Base-by-base conservation (phyloP, 306 rosid genomes). In the Abrus pulchellus region DNA sequence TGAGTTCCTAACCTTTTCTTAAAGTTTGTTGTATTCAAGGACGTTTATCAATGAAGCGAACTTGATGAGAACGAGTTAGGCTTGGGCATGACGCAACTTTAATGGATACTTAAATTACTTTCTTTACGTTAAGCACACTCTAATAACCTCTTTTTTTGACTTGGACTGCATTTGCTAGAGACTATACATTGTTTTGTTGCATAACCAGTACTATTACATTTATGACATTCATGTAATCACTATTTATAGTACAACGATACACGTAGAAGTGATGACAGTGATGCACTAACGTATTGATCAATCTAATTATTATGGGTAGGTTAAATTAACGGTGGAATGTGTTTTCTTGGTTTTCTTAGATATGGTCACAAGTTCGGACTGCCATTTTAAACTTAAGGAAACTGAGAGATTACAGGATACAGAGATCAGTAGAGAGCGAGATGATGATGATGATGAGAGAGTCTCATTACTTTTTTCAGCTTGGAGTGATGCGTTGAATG, bases 401-500 rank as follows among this genome's bases (percentile, higher is more conserved):
- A 84, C 86, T 9, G 80, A 71, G 48, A 82, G 80, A 67, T 67
- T 66, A 55, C 44, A 41, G 69, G 88, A 85, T 80, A 81, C 57
- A 4, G 64, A 54, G 61, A 78, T 68, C 63, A 69, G 47, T 52
- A 60, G 67, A 63, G 89, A 82, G 67, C 76, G 34, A 53, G 73
- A 64, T 29, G 29, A 49, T 36, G 65, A 83, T 41, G 94, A 91
- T 36, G 65, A 83, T 41, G 94, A 91, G 75, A 84, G 57, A 64
- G 82, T 71, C 72, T 79, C 88, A 10, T 52, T 87, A 63, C 86
- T 95, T 28, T 93, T 89, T 84, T 93, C 98, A 6, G 89, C 87
- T 44, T 95, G 99, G 99, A 86, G 90, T 84, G 87, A 81, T 75
- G n/a, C 76, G 78, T 71, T 89, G 70, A 78, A 57, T 10, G 81